phyloP scores from a whole-genome alignment of 352 stramenopile genomes.

The Phytophthora hybrid region DNA sequence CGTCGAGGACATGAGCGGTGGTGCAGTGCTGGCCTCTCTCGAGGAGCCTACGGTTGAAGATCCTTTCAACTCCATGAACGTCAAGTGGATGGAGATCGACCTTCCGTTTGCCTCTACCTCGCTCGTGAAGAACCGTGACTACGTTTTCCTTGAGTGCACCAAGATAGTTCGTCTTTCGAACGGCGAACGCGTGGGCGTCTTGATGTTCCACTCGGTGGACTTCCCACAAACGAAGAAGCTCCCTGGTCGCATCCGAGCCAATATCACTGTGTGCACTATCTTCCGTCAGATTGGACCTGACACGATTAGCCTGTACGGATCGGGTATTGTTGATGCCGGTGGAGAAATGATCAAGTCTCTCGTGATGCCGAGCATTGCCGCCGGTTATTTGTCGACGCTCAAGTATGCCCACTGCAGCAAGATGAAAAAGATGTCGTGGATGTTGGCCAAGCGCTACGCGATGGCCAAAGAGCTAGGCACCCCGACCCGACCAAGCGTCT shows the following conservation, averaged over 20 bases:
- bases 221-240: conserved; percentile 54
- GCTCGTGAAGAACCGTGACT: conserved; percentile 51
- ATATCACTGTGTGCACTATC: conserved; percentile 60
- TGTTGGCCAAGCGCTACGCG: conserved; percentile 34
- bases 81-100: conserved; percentile 54
- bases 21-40: conserved; percentile 49
- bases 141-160: conserved; percentile 56
- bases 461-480: conserved; percentile 30
- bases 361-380: conserved; percentile 34
- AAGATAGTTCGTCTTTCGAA: conserved; percentile 38
- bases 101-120: conserved; percentile 38
- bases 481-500: conserved; percentile 25
- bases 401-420: conserved; percentile 51
- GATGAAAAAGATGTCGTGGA: conserved; percentile 50
- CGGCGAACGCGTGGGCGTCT: conserved; percentile 53
- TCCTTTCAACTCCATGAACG: conserved; percentile 48
- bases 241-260: conserved; percentile 46
- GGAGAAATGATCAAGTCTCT: conserved; percentile 43
- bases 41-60: conserved; percentile 52
- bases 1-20: conserved; percentile 53
- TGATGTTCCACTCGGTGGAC: conserved; percentile 58
- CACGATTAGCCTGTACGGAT: conserved; percentile 55
- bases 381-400: conserved; percentile 32
- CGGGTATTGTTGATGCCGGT: conserved; percentile 35
- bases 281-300: conserved; percentile 56